phyloP scores from a whole-genome alignment of 1,284 basidiomycete species.

The Ceratobasidium sp. region DNA sequence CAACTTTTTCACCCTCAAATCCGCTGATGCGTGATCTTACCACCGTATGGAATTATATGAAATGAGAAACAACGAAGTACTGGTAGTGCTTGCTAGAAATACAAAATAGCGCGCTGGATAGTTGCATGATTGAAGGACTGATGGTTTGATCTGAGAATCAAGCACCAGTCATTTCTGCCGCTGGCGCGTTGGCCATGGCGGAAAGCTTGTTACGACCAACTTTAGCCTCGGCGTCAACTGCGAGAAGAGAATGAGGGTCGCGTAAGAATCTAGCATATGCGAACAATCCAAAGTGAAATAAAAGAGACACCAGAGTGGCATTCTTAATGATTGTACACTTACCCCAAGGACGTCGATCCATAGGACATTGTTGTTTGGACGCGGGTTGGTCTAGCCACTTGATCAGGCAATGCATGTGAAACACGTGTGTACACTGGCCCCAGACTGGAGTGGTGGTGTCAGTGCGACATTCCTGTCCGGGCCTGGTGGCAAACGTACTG shows the following conservation, averaged over 20 bases:
- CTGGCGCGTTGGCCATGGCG: not conserved
- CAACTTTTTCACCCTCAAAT: conserved; percentile 56
- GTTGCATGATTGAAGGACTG: too few relatives aligned
- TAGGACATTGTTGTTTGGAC: conserved; percentile 91
- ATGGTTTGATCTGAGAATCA: too few relatives aligned
- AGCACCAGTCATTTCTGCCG: not conserved
- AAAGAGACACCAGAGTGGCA: too few relatives aligned
- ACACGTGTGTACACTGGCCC: conserved; percentile 94
- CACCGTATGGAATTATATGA: not conserved
- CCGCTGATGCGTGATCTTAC: conserved; percentile 10
- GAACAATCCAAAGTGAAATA: too few relatives aligned
- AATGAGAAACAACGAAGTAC: not conserved
- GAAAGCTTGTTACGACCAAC: conserved; percentile 19
- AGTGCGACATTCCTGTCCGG: not conserved
- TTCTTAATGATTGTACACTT: too few relatives aligned
- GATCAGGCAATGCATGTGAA: conserved; percentile 93
- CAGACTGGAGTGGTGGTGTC: conserved; percentile 68
- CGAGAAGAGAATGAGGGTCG: not conserved
- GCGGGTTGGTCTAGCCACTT: conserved; percentile 91
- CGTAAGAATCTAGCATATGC: too few relatives aligned
- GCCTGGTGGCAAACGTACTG: conserved; percentile 63
- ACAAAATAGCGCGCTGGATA: too few relatives aligned
- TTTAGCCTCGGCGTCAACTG: conserved; percentile 28
- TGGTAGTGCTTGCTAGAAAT: too few relatives aligned
- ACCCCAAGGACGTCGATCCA: conserved; percentile 94